These are phyloP conservation scores for Candida peoriensis DNA, from an alignment of 805 yeast genomes.

Conservation along the genomic window DNA sequence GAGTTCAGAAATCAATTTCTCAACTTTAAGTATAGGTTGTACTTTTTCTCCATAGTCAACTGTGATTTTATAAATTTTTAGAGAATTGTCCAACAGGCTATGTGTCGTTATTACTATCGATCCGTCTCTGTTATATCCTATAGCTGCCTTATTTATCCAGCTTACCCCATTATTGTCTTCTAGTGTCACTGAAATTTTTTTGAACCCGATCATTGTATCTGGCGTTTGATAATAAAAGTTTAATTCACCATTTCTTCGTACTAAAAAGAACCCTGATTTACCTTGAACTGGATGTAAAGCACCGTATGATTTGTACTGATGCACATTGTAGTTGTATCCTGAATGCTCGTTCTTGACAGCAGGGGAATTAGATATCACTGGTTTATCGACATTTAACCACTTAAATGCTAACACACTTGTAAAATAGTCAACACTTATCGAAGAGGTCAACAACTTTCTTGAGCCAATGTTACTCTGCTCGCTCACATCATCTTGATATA, in stretches of 20 bases:
- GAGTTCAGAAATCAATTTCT: conserved; percentile 26
- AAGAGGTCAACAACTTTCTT: neutral
- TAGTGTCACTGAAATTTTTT: conserved; percentile 29
- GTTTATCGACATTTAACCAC: conserved; percentile 75
- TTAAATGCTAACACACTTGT: conserved; percentile 39
- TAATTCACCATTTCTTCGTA: conserved; percentile 59
- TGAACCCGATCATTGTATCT: conserved; percentile 55
- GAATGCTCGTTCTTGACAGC: conserved; percentile 36
- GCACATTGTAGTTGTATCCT: conserved; percentile 49
- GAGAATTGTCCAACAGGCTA: conserved; percentile 29
- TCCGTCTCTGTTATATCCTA: conserved; percentile 50
- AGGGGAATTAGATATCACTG: conserved; percentile 54
- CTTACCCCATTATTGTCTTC: conserved; percentile 24
- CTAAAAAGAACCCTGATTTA: conserved; percentile 65
- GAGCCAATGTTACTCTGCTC: conserved; percentile 13
- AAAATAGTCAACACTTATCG: neutral
- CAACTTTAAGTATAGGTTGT: conserved; percentile 36
- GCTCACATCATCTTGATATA: conserved; percentile 36
- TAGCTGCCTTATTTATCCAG: conserved; percentile 34
- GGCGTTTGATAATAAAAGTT: conserved; percentile 56
- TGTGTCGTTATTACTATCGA: conserved; percentile 38
- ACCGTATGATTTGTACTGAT: conserved; percentile 55
- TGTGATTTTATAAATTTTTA: conserved; percentile 37
- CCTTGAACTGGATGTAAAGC: conserved; percentile 62
- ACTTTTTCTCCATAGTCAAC: conserved; percentile 56